Percentiles rank a stretch among this genome's conserved stretches.
These are phyloP conservation scores for Pseudomassariella vexata DNA, from an alignment of 2,329 filamentous ascomycete species.

Conservation along the genomic window DNA sequence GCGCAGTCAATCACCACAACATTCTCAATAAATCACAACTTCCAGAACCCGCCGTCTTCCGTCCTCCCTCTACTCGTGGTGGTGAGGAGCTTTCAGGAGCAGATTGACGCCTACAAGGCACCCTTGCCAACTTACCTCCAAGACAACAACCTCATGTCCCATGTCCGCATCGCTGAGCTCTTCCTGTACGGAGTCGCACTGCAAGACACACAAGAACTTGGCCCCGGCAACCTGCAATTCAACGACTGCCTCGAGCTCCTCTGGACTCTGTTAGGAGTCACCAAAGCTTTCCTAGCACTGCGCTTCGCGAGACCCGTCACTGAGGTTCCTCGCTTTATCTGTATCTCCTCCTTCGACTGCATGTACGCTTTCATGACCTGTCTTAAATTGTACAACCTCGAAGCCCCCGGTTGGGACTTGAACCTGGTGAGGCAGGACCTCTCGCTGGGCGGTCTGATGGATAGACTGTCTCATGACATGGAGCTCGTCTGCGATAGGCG, in stretches of 20 bases:
- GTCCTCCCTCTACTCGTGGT: conserved; percentile 32
- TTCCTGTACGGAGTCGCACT: conserved; percentile 42
- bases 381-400: conserved; percentile 40
- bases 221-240: conserved; percentile 23
- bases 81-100: conserved; percentile 37
- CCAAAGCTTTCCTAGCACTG: conserved; percentile 32
- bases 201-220: conserved; percentile 29
- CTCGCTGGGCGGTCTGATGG: conserved; percentile 22
- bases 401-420: conserved; percentile 40
- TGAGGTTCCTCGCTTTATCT: conserved; percentile 33
- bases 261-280: conserved; percentile 36
- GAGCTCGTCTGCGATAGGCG: background rate
- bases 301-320: conserved; percentile 14
- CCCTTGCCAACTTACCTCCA: conserved; percentile 28
- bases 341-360: conserved; percentile 40
- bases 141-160: conserved; percentile 30
- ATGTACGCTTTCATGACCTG: conserved; percentile 39
- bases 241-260: conserved; percentile 38
- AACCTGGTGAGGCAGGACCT: conserved; percentile 29
- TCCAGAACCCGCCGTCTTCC: conserved; percentile 22
- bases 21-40: conserved; percentile 21
- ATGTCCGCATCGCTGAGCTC: conserved; percentile 39
- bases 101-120: conserved; percentile 32
- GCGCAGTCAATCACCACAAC: conserved; percentile 39
- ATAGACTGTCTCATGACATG: conserved; percentile 24